Evolutionary conservation across 208 protist species (phyloP).

Genomic region (Tritrichomonas foetus): DNA sequence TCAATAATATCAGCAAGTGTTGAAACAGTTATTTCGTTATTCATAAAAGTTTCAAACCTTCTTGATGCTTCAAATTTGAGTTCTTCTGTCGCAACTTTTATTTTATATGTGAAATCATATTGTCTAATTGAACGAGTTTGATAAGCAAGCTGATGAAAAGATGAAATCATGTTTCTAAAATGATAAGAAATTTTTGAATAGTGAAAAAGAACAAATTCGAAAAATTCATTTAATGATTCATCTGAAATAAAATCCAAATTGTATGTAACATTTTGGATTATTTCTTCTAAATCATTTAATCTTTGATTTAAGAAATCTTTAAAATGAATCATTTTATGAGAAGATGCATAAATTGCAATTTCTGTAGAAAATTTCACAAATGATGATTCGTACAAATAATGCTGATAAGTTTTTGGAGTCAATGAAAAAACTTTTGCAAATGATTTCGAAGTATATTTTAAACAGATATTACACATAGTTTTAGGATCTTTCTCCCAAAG

Average conservation of each 20-base stretch:
- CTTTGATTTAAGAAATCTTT: background rate
- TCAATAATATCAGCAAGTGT: background rate
- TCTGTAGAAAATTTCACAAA: background rate
- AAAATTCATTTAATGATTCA: background rate
- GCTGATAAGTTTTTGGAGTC: background rate
- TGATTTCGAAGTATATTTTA: background rate
- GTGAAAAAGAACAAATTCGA: background rate
- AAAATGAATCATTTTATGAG: background rate
- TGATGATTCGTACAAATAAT: background rate
- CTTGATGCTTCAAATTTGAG: background rate
- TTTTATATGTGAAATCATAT: background rate
- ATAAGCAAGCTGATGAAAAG: too few relatives aligned
- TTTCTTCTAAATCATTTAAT: background rate
- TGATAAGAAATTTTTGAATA: too few relatives aligned
- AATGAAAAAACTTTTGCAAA: background rate
- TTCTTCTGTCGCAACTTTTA: background rate
- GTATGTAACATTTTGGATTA: background rate
- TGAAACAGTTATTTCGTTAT: background rate
- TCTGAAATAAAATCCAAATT: background rate
- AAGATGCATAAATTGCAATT: background rate
- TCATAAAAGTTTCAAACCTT: background rate
- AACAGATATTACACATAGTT: background rate
- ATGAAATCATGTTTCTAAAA: too few relatives aligned
- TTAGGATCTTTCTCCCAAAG: background rate
- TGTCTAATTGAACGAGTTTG: background rate